These are phyloP conservation scores for Helianthus annuus DNA, from an alignment of 129 eudicot species.

Conservation along the genomic window DNA sequence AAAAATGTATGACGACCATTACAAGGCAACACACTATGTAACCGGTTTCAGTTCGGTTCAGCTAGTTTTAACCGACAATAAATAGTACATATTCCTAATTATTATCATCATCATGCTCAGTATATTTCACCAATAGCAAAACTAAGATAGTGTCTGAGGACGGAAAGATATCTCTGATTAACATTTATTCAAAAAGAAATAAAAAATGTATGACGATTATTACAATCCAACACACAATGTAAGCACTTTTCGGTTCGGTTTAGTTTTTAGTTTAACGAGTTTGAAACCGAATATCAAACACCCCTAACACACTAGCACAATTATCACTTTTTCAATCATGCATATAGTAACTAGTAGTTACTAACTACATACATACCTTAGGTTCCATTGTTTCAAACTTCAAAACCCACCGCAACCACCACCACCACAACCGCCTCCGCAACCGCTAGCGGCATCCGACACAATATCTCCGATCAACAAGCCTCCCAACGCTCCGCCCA, in stretches of 20 bases:
- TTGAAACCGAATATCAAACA: too few relatives aligned
- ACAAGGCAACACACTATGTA: background rate
- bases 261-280: too few relatives aligned
- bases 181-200: too few relatives aligned
- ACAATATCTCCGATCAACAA: slow-evolving; percentile 60
- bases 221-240: background rate
- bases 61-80: too few relatives aligned
- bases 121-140: too few relatives aligned
- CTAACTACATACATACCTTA: background rate
- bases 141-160: too few relatives aligned
- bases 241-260: background rate
- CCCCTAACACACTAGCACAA: too few relatives aligned
- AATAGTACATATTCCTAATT: too few relatives aligned
- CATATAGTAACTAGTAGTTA: background rate
- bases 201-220: background rate
- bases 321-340: too few relatives aligned
- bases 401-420: slow-evolving; percentile 48
- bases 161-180: too few relatives aligned
- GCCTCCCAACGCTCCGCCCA: slow-evolving; percentile 81
- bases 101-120: too few relatives aligned
- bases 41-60: background rate
- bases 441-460: slow-evolving; percentile 47
- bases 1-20: background rate
- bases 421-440: slow-evolving; percentile 43
- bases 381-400: background rate